Evolutionary conservation across 495 filamentous ascomycete species (phyloP).

Genomic region (Aspergillus panamensis): DNA sequence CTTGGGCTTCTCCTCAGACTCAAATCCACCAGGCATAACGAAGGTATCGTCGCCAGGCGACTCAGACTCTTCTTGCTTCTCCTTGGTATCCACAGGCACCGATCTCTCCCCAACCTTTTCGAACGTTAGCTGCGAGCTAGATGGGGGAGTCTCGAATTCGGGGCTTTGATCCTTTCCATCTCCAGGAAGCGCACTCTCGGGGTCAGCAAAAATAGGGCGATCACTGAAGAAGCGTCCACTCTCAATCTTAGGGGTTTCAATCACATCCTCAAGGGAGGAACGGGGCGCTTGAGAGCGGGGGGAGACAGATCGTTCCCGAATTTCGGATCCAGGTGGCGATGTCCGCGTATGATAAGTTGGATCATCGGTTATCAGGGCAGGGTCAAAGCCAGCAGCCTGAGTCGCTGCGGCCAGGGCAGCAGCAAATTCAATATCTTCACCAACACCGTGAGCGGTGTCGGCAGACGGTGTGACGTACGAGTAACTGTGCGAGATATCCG

Average conservation of each 20-base stretch:
- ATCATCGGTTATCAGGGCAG: conserved; percentile 66
- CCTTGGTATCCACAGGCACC: background rate
- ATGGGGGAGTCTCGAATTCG: conserved; percentile 8
- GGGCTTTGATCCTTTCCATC: conserved; percentile 7
- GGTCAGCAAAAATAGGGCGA: conserved; percentile 25
- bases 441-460: conserved; percentile 17
- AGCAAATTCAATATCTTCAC: conserved; percentile 64
- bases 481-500: conserved; percentile 21
- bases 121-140: conserved; percentile 32
- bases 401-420: conserved; percentile 68
- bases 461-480: conserved; percentile 17
- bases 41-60: conserved; percentile 29
- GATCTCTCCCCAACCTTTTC: conserved; percentile 27
- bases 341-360: conserved; percentile 58
- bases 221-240: conserved; percentile 20
- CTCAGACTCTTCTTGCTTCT: conserved; percentile 9
- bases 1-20: conserved; percentile 18
- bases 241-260: conserved; percentile 18
- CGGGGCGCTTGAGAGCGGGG: conserved; percentile 36
- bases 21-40: conserved; percentile 45
- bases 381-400: conserved; percentile 64
- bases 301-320: conserved; percentile 39
- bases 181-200: conserved; percentile 13
- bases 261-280: conserved; percentile 36
- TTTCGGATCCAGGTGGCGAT: conserved; percentile 60